Conservation (phyloP, 2,329 filamentous ascomycete genomes). For the Akanthomyces dipterigenus region DNA sequence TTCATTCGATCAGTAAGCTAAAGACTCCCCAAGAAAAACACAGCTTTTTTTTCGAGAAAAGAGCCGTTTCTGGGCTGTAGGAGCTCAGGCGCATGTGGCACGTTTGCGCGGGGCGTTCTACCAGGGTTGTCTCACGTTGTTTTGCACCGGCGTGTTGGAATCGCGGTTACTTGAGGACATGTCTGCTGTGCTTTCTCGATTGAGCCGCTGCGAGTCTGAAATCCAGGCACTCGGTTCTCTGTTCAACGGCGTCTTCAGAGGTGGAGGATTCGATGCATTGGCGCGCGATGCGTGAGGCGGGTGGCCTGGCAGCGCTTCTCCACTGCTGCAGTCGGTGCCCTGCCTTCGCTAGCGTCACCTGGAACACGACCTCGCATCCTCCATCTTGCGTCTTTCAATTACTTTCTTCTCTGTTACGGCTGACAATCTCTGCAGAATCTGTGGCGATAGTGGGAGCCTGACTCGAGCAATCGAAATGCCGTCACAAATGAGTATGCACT, state of each 20-base stretch:
- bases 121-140: slow-evolving; percentile 26
- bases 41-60: not conserved
- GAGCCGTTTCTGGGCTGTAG: not conserved
- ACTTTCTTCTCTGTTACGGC: not conserved
- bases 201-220: not conserved
- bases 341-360: not conserved
- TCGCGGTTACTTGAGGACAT: slow-evolving; percentile 35
- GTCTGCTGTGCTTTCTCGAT: not conserved
- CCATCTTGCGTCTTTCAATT: not conserved
- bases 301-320: not conserved
- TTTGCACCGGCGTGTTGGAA: slow-evolving; percentile 24
- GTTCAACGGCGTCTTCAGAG: not conserved
- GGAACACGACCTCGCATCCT: not conserved
- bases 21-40: not conserved
- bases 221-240: not conserved
- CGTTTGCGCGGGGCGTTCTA: not conserved
- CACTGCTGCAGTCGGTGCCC: slow-evolving; percentile 1
- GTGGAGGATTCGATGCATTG: slow-evolving; percentile 4
- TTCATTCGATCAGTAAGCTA: not conserved
- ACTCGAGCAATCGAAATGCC: not conserved
- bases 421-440: not conserved
- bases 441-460: not conserved
- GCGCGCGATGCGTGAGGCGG: not conserved
- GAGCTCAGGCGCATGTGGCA: not conserved
- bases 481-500: not conserved